Conservation (phyloP, 2,329 filamentous ascomycete genomes). For the Ophiostoma montium region DNA sequence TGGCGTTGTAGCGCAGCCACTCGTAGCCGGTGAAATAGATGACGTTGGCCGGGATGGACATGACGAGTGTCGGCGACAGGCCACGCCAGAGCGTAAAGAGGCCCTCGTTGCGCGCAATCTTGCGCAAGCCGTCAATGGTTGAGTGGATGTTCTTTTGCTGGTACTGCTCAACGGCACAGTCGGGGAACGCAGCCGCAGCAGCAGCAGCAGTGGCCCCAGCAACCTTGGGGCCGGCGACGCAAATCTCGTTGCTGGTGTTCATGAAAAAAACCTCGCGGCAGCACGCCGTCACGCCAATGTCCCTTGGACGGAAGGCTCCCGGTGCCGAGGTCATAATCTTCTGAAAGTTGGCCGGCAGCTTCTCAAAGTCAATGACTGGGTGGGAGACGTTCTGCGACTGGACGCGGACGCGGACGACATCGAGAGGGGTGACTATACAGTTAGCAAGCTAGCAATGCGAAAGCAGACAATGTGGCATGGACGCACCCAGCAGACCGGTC, state of each 20-base stretch:
- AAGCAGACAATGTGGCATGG: not conserved
- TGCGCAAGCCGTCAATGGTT: constrained; percentile 80
- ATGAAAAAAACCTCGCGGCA: constrained; percentile 97
- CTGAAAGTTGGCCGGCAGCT: constrained; percentile 37
- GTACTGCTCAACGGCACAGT: constrained; percentile 79
- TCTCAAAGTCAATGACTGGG: constrained; percentile 21
- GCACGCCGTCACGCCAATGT: constrained; percentile 84
- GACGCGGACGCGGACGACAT: constrained; percentile 87
- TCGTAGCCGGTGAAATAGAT: constrained; percentile 99
- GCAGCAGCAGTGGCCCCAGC: constrained; percentile 35
- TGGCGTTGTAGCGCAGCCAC: constrained; percentile 64
- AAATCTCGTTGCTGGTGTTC: constrained; percentile 69
- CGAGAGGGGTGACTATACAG: constrained; percentile 70
- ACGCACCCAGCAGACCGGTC: constrained; percentile 70
- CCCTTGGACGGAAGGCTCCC: constrained; percentile 57
- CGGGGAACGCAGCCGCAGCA: constrained; percentile 30
- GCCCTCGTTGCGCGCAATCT: constrained; percentile 91
- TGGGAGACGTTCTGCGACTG: constrained; percentile 57
- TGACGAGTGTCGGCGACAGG: constrained; percentile 81
- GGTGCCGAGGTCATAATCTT: constrained; percentile 42
- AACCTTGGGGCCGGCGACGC: constrained; percentile 53
- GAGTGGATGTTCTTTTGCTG: constrained; percentile 75
- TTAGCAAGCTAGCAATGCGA: not conserved
- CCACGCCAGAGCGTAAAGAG: constrained; percentile 79
- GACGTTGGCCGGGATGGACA: constrained; percentile 90